Evolutionary conservation across 371 early-diverging fungal genomes (phyloP).

Genomic region (Coemansia sp.): DNA sequence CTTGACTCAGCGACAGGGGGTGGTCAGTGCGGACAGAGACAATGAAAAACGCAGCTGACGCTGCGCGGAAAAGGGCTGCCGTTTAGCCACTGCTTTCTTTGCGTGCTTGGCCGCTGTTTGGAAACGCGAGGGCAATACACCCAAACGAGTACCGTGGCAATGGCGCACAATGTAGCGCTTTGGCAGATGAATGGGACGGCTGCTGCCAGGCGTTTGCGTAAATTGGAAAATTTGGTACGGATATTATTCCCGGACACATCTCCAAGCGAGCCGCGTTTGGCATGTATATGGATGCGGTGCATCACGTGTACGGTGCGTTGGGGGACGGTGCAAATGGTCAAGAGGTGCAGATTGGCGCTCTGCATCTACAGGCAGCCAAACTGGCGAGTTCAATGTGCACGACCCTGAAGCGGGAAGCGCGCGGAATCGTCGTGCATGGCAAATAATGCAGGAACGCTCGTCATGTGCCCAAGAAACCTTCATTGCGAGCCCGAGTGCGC

Average conservation of each 20-base stretch:
- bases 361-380: neutral
- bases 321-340: neutral
- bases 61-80: slow-evolving; percentile 13
- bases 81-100: slow-evolving; percentile 21
- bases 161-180: too few species aligned
- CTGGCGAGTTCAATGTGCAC: slow-evolving; percentile 1
- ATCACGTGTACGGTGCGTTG: neutral
- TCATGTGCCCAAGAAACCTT: neutral
- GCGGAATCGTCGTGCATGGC: neutral
- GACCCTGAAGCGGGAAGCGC: neutral
- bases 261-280: neutral
- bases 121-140: slow-evolving; percentile 28
- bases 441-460: neutral
- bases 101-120: slow-evolving; percentile 24
- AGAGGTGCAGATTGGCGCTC: neutral
- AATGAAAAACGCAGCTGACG: slow-evolving; percentile 1
- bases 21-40: slow-evolving; percentile 32
- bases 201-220: too few species aligned
- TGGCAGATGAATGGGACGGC: too few species aligned
- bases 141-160: too few species aligned
- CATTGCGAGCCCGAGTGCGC: neutral
- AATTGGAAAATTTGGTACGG: too few species aligned
- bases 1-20: slow-evolving; percentile 34
- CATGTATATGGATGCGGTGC: neutral
- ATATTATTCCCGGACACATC: too few species aligned